These are phyloP conservation scores for Mucuna pruriens DNA, from an alignment of 306 rosid species.

Conservation along the genomic window DNA sequence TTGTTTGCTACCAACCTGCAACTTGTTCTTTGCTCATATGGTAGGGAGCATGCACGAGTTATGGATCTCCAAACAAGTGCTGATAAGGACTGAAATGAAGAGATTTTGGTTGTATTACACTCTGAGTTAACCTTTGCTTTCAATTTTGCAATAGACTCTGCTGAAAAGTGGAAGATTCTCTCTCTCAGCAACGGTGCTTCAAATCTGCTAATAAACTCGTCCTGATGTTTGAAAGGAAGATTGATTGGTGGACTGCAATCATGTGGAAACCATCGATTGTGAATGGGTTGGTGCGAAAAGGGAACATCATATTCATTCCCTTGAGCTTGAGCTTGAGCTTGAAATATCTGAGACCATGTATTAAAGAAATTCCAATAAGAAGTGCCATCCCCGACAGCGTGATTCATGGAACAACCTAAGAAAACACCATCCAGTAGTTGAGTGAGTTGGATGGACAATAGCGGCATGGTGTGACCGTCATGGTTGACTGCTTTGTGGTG, in stretches of 20 bases:
- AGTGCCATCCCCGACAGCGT: background rate
- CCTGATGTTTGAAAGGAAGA: constrained; percentile 6
- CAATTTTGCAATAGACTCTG: background rate
- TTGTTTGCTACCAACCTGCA: background rate
- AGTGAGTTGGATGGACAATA: constrained; percentile 10
- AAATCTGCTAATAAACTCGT: background rate
- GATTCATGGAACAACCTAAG: constrained; percentile 4
- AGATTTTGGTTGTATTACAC: background rate
- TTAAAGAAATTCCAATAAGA: constrained; percentile 18
- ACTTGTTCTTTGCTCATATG: background rate
- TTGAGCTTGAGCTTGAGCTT: background rate
- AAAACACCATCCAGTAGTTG: background rate
- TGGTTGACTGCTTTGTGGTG: constrained; percentile 6
- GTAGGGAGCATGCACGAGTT: background rate
- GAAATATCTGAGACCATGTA: background rate
- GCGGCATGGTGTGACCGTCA: constrained; percentile 12
- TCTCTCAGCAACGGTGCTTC: constrained; percentile 5
- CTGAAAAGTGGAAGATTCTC: constrained; percentile 9
- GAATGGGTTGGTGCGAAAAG: background rate
- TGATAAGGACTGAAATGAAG: constrained; percentile 6
- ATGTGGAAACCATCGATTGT: background rate
- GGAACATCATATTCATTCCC: background rate
- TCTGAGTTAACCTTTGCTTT: background rate
- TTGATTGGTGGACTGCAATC: background rate
- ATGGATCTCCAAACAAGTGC: constrained; percentile 26